A percentile compares a stretch with the other conserved stretches of the same genome.
Evolutionary conservation across 805 yeast genomes (phyloP).

Genomic region (Metschnikowia sp.): DNA sequence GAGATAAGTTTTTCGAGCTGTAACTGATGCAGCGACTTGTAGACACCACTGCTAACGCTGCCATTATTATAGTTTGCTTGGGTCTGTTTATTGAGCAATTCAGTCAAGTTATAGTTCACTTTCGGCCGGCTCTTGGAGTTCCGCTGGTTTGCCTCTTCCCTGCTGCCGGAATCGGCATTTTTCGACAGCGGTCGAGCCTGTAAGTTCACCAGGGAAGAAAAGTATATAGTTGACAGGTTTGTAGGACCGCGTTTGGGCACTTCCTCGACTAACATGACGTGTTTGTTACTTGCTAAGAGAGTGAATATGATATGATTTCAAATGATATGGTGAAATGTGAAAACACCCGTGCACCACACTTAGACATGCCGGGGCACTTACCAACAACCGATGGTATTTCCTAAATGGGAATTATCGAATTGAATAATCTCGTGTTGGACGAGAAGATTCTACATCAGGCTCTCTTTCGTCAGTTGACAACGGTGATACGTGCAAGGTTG

Average conservation of each 20-base stretch:
- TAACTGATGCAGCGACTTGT: constrained; percentile 41
- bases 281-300: too few species aligned
- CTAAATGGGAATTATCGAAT: not conserved
- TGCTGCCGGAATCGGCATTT: constrained; percentile 12
- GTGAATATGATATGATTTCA: too few species aligned
- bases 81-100: constrained; percentile 41
- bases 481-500: too few species aligned
- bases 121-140: constrained; percentile 36
- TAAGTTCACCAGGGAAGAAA: constrained; percentile 39
- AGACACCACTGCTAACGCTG: constrained; percentile 28
- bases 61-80: constrained; percentile 28
- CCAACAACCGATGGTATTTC: too few species aligned
- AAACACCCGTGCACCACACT: not conserved
- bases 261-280: constrained; percentile 41
- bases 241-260: constrained; percentile 33
- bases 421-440: too few species aligned
- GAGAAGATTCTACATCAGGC: too few species aligned
- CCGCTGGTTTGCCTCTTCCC: constrained; percentile 20
- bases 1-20: constrained; percentile 39
- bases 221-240: constrained; percentile 36
- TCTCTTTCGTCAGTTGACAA: too few species aligned
- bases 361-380: not conserved
- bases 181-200: constrained; percentile 34
- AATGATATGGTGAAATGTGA: not conserved
- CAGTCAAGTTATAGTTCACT: constrained; percentile 43